Conservation (phyloP, 139 green algal species). For the Auxenochlorella protothecoides region DNA sequence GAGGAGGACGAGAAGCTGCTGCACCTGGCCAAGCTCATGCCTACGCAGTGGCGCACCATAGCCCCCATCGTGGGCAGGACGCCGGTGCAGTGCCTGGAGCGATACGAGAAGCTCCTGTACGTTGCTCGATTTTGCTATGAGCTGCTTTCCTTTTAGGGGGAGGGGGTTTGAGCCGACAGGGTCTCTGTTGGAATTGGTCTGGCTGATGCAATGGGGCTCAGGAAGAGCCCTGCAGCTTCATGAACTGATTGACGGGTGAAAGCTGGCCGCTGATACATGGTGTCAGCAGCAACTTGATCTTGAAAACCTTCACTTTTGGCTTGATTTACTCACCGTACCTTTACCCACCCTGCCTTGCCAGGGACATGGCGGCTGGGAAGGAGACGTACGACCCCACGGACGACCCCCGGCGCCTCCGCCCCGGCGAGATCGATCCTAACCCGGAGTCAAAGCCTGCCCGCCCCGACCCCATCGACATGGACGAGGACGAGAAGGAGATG, state of each 20-base stretch:
- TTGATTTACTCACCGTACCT: too few species aligned
- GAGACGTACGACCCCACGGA: conserved; percentile 81
- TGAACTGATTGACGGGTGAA: too few species aligned
- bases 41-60: conserved; percentile 98
- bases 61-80: conserved; percentile 95
- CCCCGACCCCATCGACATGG: conserved; percentile 96
- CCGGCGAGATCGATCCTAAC: conserved; percentile 98
- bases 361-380: conserved; percentile 60
- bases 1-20: conserved; percentile 99
- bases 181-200: too few species aligned
- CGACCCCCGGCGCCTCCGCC: conserved; percentile 83
- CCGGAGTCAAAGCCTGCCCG: conserved; percentile 90
- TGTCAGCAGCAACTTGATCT: too few species aligned
- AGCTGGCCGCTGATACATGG: too few species aligned
- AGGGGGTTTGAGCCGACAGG: background rate
- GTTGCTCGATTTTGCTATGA: background rate
- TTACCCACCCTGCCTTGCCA: conserved; percentile 4
- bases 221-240: too few species aligned
- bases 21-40: conserved; percentile 98
- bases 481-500: conserved; percentile 99
- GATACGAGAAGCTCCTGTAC: conserved; percentile 81
- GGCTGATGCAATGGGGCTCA: too few species aligned
- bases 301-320: too few species aligned
- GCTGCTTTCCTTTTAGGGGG: background rate
- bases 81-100: conserved; percentile 90